A percentile compares a stretch with the other conserved stretches of the same genome.
Conservation (phyloP, 202 grass and related monocot genomes). For the Schoenoplectus triqueter region DNA sequence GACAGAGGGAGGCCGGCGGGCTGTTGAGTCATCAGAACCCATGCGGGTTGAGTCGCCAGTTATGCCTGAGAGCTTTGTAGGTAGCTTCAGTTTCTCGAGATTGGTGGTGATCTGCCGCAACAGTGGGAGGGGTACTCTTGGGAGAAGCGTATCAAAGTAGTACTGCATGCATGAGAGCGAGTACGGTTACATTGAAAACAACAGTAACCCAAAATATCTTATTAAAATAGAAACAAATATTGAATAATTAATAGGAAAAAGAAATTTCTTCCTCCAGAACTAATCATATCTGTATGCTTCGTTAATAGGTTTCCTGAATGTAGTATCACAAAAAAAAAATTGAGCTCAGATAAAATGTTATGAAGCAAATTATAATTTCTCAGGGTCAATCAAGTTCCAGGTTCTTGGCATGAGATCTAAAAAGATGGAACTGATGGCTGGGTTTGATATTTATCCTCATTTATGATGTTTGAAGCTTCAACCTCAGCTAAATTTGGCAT, state of each 20-base stretch:
- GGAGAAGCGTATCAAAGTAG: conserved; percentile 91
- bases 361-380: conserved; percentile 1
- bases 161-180: conserved; percentile 59
- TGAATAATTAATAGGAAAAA: conserved; percentile 1
- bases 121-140: conserved; percentile 78
- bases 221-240: neutral
- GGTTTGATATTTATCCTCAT: neutral
- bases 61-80: conserved; percentile 72
- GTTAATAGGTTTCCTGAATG: neutral
- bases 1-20: conserved; percentile 84
- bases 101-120: conserved; percentile 69
- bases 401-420: neutral
- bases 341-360: neutral
- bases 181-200: conserved; percentile 27
- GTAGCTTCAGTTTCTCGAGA: conserved; percentile 87
- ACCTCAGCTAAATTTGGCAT: neutral
- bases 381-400: neutral
- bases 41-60: conserved; percentile 83
- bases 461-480: neutral
- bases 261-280: neutral
- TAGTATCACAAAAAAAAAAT: neutral
- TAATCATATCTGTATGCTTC: neutral
- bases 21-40: conserved; percentile 76
- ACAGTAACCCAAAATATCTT: neutral
- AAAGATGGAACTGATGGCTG: neutral